A percentile compares a stretch with the other conserved stretches of the same genome.
phyloP scores from a whole-genome alignment of 2,329 filamentous ascomycete genomes.

The Cladobotryum protrusum region DNA sequence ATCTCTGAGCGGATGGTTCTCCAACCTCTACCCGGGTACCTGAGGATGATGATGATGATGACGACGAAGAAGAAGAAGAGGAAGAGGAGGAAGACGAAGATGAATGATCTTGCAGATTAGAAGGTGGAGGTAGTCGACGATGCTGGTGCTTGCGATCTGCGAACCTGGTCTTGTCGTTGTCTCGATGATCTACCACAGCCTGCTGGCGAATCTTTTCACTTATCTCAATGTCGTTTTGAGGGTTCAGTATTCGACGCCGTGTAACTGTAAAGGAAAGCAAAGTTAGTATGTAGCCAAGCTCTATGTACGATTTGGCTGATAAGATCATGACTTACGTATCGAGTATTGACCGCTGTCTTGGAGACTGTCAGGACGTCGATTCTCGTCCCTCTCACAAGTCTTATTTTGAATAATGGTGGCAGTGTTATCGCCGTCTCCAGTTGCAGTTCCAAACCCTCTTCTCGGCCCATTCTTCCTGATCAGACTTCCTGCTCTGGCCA shows the following conservation, averaged over 20 bases:
- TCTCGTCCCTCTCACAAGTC: background rate
- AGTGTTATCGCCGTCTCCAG: background rate
- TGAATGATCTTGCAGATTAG: background rate
- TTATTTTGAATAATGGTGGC: background rate
- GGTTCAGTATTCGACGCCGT: constrained; percentile 16
- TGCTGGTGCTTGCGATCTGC: background rate
- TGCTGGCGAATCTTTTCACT: constrained; percentile 13
- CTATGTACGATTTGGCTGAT: background rate
- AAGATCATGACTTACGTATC: background rate
- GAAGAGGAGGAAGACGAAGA: constrained; percentile 1
- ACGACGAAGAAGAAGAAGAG: constrained; percentile 2
- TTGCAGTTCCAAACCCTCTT: background rate
- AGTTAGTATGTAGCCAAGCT: background rate
- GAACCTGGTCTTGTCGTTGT: background rate
- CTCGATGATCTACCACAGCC: constrained; percentile 3
- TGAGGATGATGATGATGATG: background rate
- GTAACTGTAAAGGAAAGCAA: constrained; percentile 11
- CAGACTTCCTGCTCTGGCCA: constrained; percentile 37
- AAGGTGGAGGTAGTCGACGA: background rate
- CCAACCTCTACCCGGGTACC: no score
- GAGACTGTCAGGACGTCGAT: background rate
- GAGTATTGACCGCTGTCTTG: constrained; percentile 7
- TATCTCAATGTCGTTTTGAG: constrained; percentile 28
- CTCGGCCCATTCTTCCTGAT: constrained; percentile 11
- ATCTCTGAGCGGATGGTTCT: no score